phyloP scores from a whole-genome alignment of 1,284 basidiomycete genomes.

The Ganoderma lucidum region DNA sequence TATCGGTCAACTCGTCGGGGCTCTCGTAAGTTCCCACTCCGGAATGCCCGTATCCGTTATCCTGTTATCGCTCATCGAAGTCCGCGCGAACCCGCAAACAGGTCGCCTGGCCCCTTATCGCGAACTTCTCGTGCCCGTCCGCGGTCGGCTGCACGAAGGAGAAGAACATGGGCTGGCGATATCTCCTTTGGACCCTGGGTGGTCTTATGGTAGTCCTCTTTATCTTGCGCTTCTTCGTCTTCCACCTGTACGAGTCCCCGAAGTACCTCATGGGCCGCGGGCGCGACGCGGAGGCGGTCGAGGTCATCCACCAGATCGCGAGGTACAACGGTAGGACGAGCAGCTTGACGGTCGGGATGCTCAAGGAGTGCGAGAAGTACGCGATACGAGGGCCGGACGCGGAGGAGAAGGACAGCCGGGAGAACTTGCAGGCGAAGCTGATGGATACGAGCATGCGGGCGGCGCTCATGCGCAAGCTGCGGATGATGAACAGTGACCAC shows the following conservation, averaged over 20 bases:
- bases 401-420: not conserved
- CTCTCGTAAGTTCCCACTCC: constrained; percentile 61
- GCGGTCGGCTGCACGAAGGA: constrained; percentile 49
- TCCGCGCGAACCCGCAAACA: constrained; percentile 28
- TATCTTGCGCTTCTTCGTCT: constrained; percentile 73
- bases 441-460: constrained; percentile 42
- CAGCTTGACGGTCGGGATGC: constrained; percentile 51
- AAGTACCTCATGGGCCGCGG: constrained; percentile 79
- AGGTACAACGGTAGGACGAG: constrained; percentile 64
- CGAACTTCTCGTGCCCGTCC: constrained; percentile 62
- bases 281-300: constrained; percentile 72
- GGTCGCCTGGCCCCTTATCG: constrained; percentile 64
- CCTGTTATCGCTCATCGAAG: constrained; percentile 45
- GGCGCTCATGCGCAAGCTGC: constrained; percentile 50
- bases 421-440: constrained; percentile 12
- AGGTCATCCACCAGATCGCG: constrained; percentile 73
- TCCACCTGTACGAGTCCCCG: constrained; percentile 75
- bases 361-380: constrained; percentile 18
- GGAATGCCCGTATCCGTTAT: constrained; percentile 61
- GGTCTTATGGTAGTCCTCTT: constrained; percentile 69
- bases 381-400: not conserved
- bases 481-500: constrained; percentile 52
- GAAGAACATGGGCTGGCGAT: constrained; percentile 74
- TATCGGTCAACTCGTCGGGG: constrained; percentile 64
- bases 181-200: constrained; percentile 66